A percentile compares a stretch with the other conserved stretches of the same genome.
phyloP scores from a whole-genome alignment of 441 rosid genomes.

The Bocquillonia castaneifolia region DNA sequence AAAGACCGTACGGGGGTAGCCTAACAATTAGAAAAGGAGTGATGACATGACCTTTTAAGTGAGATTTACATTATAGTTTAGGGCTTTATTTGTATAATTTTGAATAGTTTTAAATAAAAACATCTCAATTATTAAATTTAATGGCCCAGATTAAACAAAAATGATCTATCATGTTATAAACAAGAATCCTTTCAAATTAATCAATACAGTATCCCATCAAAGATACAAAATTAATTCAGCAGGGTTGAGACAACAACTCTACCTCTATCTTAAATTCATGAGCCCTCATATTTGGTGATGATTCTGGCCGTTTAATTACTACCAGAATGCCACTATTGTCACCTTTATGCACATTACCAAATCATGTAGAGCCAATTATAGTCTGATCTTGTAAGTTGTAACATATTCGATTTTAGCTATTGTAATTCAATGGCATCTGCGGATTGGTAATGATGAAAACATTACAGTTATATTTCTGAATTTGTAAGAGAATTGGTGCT shows the following conservation, averaged over 20 bases:
- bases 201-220: slow-evolving; percentile 57
- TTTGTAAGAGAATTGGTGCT: no score
- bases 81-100: no score
- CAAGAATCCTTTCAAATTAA: slow-evolving; percentile 44
- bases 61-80: no score
- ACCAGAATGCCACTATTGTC: slow-evolving; percentile 37
- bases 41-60: no score
- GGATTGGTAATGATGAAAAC: no score
- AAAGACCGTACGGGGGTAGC: slow-evolving; percentile 41
- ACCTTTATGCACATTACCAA: slow-evolving; percentile 56
- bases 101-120: no score
- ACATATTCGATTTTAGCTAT: slow-evolving; percentile 41
- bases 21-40: no score
- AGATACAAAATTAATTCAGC: slow-evolving; percentile 50
- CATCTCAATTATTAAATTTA: no score
- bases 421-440: slow-evolving; percentile 41
- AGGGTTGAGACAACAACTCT: slow-evolving; percentile 52
- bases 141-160: no score
- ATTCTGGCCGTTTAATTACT: slow-evolving; percentile 47
- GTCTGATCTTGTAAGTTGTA: slow-evolving; percentile 47
- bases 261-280: slow-evolving; percentile 54
- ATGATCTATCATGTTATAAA: no score
- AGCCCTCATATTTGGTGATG: slow-evolving; percentile 36
- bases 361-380: slow-evolving; percentile 50
- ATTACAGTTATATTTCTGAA: no score